These are phyloP conservation scores for Podospora conica DNA, from an alignment of 495 filamentous ascomycete species.

Conservation along the genomic window DNA sequence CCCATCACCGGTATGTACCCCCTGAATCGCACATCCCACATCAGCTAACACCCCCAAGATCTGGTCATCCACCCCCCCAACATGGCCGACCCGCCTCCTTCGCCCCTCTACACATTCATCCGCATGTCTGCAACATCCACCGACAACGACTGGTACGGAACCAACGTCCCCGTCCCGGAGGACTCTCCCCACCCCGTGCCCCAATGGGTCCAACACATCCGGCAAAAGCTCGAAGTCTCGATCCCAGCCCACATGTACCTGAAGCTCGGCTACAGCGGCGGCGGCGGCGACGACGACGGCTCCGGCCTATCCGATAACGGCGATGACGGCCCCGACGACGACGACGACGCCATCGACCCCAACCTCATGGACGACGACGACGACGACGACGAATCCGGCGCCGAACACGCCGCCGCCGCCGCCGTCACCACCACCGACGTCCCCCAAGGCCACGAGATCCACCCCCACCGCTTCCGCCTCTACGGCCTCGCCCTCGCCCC, in stretches of 20 bases:
- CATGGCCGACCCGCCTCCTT: slow-evolving; percentile 17
- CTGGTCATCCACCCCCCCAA: slow-evolving; percentile 40
- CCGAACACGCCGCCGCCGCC: slow-evolving; percentile 15
- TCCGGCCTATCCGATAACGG: slow-evolving; percentile 9
- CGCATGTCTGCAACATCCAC: slow-evolving; percentile 41
- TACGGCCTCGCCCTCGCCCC: slow-evolving; percentile 40
- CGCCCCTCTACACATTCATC: slow-evolving; percentile 38
- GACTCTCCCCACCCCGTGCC: slow-evolving; percentile 19
- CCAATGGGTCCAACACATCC: slow-evolving; percentile 38
- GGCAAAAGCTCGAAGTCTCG: slow-evolving; percentile 32
- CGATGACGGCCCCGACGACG: slow-evolving; percentile 26
- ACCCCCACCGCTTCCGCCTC: slow-evolving; percentile 40
- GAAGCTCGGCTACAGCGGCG: slow-evolving; percentile 17
- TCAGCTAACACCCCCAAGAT: slow-evolving; percentile 21
- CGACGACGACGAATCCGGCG: slow-evolving; percentile 10
- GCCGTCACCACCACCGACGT: slow-evolving; percentile 17
- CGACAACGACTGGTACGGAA: slow-evolving; percentile 41
- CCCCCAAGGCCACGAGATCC: slow-evolving; percentile 30
- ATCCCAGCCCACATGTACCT: slow-evolving; percentile 26
- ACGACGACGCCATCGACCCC: slow-evolving; percentile 16
- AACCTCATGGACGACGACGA: slow-evolving; percentile 21
- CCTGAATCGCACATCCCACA: neutral
- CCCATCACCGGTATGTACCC: slow-evolving; percentile 37
- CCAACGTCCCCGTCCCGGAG: slow-evolving; percentile 27
- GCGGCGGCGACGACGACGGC: slow-evolving; percentile 3